These are phyloP conservation scores for Micromonas commoda DNA, from an alignment of 139 green algal genomes.

Conservation along the genomic window DNA sequence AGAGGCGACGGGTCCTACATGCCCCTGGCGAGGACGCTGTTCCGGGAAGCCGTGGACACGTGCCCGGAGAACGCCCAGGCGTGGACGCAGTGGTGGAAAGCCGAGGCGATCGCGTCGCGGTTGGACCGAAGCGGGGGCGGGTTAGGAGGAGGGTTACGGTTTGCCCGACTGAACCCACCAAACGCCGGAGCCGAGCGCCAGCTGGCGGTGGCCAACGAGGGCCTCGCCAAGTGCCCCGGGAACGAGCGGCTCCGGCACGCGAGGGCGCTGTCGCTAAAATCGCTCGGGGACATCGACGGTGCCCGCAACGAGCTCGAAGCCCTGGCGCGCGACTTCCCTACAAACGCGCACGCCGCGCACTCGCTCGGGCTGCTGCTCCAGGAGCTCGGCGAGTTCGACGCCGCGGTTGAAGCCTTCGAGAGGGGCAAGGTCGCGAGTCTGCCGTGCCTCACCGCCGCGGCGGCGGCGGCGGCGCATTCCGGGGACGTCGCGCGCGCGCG, in stretches of 20 bases:
- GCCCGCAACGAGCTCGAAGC: neutral
- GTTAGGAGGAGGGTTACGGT: too few species aligned
- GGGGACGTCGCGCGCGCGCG: neutral
- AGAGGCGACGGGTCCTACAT: too few species aligned
- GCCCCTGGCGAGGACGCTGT: too few species aligned
- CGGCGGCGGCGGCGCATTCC: neutral
- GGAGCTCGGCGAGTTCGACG: constrained; percentile 8
- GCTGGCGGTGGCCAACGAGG: neutral
- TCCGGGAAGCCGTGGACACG: too few species aligned
- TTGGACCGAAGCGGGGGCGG: too few species aligned
- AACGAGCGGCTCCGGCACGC: neutral
- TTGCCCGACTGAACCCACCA: too few species aligned
- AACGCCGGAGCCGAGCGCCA: too few species aligned
- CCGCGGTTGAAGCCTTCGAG: constrained; percentile 14
- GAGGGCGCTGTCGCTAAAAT: neutral
- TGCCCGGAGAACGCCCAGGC: too few species aligned
- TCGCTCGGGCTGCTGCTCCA: neutral
- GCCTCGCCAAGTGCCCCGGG: neutral
- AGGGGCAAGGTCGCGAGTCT: neutral
- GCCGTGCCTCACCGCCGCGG: constrained; percentile 14
- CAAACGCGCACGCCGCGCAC: constrained; percentile 5
- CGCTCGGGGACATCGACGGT: neutral
- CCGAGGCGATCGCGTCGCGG: too few species aligned
- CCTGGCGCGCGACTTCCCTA: neutral
- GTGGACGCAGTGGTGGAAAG: too few species aligned